Evolutionary conservation across 148 eudicot species (phyloP).

Genomic region (Rhododendron simsii): DNA sequence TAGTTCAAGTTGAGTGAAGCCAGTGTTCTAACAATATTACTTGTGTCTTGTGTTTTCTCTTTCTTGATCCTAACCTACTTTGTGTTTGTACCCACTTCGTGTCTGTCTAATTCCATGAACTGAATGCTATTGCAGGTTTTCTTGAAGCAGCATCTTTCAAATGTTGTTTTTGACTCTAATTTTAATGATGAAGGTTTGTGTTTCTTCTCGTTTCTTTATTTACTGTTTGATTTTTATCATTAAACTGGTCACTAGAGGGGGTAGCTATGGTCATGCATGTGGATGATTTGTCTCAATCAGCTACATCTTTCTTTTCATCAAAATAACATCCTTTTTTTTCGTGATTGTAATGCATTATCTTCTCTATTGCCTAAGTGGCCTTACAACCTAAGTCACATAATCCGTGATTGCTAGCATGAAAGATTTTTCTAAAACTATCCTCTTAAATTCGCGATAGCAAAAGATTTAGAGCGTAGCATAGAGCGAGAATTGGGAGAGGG

Average conservation of each 20-base stretch:
- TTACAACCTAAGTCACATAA: too few relatives aligned
- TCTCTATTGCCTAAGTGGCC: not conserved
- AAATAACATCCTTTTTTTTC: not conserved
- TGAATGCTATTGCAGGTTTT: conserved; percentile 51
- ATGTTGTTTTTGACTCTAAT: conserved; percentile 70
- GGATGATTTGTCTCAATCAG: not conserved
- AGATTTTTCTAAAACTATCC: not conserved
- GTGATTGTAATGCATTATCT: not conserved
- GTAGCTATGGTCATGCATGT: not conserved
- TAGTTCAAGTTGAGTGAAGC: too few relatives aligned
- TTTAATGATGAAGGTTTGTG: conserved; percentile 61
- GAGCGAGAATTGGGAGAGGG: not conserved
- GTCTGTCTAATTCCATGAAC: too few relatives aligned
- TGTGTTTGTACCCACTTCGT: too few relatives aligned
- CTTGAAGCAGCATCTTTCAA: conserved; percentile 81
- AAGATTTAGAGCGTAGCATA: not conserved
- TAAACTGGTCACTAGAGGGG: not conserved
- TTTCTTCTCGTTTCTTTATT: not conserved
- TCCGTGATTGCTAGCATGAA: not conserved
- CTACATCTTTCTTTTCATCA: not conserved
- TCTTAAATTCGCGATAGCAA: not conserved
- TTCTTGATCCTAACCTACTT: too few relatives aligned
- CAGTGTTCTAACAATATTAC: too few relatives aligned
- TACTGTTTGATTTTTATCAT: not conserved
- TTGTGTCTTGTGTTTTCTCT: too few relatives aligned